Evolutionary conservation across 2,329 filamentous ascomycete genomes (phyloP), one percentile per base, ranked within the genome.

Genomic region (Hyphodiscus sp.): DNA sequence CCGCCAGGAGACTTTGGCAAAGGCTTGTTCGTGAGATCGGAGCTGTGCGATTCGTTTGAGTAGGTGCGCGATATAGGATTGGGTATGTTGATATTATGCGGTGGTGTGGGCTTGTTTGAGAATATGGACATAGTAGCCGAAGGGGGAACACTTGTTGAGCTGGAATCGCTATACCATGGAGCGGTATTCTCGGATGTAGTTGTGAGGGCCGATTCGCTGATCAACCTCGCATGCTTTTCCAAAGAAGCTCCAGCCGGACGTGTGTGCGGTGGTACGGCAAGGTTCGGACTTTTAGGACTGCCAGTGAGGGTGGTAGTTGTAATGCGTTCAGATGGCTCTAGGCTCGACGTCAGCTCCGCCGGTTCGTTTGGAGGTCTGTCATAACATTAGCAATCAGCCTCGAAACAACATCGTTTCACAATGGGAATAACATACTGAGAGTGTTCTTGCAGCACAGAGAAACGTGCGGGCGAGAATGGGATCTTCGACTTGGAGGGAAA

Each of bases 1-100:
- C 55, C 57, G 16, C 74, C 75, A 18, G 78, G 76, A 1, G 77
- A 78, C 61, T 77, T 78, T 5, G 76, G 74, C 57, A 54, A 61
- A 46, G 59, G 52, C 56, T 61, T 68, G 33, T 65, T 59, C 33
- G 63, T 63, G 5, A 61, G 59, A 49, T 54, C 61, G 45, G 63
- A 63, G 30, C 61, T 59, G 54, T 58, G 61, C 26, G 63, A 63
- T 42, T 65, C 61, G 59, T 63, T 58, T 48, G 60, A 62, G 47
- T 54, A 60, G 38, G 46, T 58, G 58, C 63, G 57, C 51, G 55
- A 58, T 42, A 56, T 51, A 46, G 50, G 55, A 54, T 61, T 49
- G 47, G 58, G 52, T 41, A 54, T 52, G 38, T 62, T 61, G 19
- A 64, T 58, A 30, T 61, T 57, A 49, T 64, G 64, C 57, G 66